These are phyloP conservation scores for Annulohypoxylon maeteangense DNA, from an alignment of 495 filamentous ascomycete species.

Conservation along the genomic window DNA sequence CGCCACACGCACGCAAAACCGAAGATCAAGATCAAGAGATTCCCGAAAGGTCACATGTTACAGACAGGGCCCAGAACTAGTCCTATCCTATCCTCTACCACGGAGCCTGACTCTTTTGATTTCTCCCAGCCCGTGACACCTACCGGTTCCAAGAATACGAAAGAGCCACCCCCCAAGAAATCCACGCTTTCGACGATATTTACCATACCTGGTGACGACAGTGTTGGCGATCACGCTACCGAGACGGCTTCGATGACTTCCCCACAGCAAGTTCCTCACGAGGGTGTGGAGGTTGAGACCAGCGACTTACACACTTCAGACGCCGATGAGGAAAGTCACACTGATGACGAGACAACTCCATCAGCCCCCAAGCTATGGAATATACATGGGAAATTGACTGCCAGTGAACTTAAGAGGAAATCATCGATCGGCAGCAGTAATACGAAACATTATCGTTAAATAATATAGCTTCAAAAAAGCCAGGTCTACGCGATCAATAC, in stretches of 20 bases:
- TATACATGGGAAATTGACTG: background rate
- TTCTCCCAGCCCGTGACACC: slow-evolving; percentile 50
- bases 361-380: background rate
- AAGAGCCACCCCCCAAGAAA: slow-evolving; percentile 1
- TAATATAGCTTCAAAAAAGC: too few relatives aligned
- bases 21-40: slow-evolving; percentile 47
- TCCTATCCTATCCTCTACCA: slow-evolving; percentile 30
- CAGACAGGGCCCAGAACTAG: slow-evolving; percentile 36
- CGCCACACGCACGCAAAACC: slow-evolving; percentile 28
- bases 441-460: background rate
- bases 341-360: slow-evolving; percentile 36
- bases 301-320: slow-evolving; percentile 46
- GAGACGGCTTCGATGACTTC: slow-evolving; percentile 41
- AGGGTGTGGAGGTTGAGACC: slow-evolving; percentile 36
- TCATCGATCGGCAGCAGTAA: background rate
- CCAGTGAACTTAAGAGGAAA: background rate
- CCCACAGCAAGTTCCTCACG: slow-evolving; percentile 16
- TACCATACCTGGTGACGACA: background rate
- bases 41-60: slow-evolving; percentile 43
- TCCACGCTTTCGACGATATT: slow-evolving; percentile 14
- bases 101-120: slow-evolving; percentile 44
- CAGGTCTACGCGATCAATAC: too few relatives aligned
- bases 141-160: slow-evolving; percentile 1
- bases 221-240: background rate
- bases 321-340: slow-evolving; percentile 44